Conservation (phyloP, 2,329 filamentous ascomycete genomes). For the Scedosporium dehoogii region DNA sequence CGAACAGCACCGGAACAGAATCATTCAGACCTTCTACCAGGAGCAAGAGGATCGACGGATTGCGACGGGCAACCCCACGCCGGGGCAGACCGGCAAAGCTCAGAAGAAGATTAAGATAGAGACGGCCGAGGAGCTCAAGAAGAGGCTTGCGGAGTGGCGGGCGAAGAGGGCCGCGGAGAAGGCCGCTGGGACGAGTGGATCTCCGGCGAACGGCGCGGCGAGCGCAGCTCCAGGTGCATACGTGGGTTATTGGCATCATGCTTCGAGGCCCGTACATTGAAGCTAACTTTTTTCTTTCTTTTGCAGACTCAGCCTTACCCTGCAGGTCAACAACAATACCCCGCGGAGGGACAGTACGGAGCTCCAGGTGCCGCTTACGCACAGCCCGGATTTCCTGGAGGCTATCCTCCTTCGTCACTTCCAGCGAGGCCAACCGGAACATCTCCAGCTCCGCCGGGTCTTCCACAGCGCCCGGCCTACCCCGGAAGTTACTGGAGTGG, state of each 20-base stretch:
- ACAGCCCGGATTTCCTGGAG: conserved; percentile 2
- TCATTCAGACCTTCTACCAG: conserved; percentile 77
- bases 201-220: conserved; percentile 26
- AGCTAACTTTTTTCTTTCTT: conserved; percentile 18
- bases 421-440: conserved; percentile 34
- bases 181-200: conserved; percentile 45
- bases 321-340: background rate
- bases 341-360: conserved; percentile 1
- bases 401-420: conserved; percentile 30
- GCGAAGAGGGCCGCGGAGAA: conserved; percentile 54
- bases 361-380: conserved; percentile 15
- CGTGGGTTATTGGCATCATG: conserved; percentile 35
- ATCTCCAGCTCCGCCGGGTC: conserved; percentile 25
- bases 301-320: conserved; percentile 1
- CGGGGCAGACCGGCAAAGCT: conserved; percentile 54
- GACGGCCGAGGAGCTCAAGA: conserved; percentile 66
- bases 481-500: conserved; percentile 20
- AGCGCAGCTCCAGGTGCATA: conserved; percentile 43
- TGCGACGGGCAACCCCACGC: conserved; percentile 72
- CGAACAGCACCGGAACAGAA: conserved; percentile 74
- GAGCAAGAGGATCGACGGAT: conserved; percentile 74
- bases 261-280: background rate
- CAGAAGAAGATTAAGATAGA: conserved; percentile 67
- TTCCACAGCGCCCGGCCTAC: conserved; percentile 34
- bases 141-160: conserved; percentile 67